Base-by-base conservation (phyloP, 495 filamentous ascomycete species). In the Xylaria telfairii region DNA sequence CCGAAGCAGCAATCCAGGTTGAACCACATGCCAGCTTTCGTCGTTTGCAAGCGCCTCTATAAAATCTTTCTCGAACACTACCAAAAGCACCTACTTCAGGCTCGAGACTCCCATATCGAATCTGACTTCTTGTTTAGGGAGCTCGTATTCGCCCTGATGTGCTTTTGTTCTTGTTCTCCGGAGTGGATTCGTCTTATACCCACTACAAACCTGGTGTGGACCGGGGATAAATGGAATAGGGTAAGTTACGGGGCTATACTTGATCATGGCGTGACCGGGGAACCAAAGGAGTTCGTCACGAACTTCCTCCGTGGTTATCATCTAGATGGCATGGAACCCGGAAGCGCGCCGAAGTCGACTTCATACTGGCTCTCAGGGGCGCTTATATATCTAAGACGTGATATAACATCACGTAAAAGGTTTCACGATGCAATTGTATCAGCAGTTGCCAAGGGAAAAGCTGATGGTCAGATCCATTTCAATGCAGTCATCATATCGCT, bases 321-420 rank as follows among this genome's bases (percentile, higher is more conserved):
- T 17, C 26, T 49, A 47, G 24, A 64, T 47, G 61, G 61, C 34
- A 47, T 46, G 41, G 61, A 64, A 49, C 2, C 42, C 21, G 61
- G 61, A 47, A 64, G 61, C 26, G 39, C 61, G 12, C 61, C 61
- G 10, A 47, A 28, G 61, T 7, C 42, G 15, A 49, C 61, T 9
- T 64, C 61, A 21, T 64, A 64, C 42, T 64, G 61, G 61, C 34
- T 47, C 42, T 49, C 61, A 49, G 61, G 61, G 7, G 41, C 42
- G 9, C 61, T 64, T 5, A 42, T 64, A 4, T 64, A 64, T 26
- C 42, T 64, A 42, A 47, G 26, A 17, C 61, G 42, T 64, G 61
- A 64, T 47, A 64, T 64, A 30, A 47, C 42, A 19, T 64, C 61
- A 30, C 42, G 42, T 19, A 28, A 47, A 47, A 64, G 28, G 15